Evolutionary conservation across 1,284 basidiomycete species (phyloP), one percentile per base, ranked within the genome.

Genomic region (Marasmius tenuissimus): DNA sequence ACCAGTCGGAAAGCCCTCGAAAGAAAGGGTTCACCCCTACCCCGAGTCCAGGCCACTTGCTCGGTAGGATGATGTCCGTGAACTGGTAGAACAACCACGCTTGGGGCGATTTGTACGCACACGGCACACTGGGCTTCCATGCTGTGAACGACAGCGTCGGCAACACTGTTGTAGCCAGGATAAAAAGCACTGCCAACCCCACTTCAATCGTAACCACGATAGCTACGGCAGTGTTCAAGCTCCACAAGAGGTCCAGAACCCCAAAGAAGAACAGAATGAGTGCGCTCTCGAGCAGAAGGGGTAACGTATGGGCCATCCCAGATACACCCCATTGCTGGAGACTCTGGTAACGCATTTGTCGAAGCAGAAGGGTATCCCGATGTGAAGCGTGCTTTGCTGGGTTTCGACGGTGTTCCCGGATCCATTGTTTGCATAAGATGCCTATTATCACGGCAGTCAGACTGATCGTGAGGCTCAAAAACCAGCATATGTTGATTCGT

Each of bases 361-460:
- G 37, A 37, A 54, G 52, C 16, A 54, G 34, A 54, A 54, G 35
- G 20, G 33, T 34, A 37, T 54, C 52, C 20, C 38, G 35, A n/a
- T 54, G 27, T 6, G 52, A 54, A 4, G 35, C 16, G 16, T 35
- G 38, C 20, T 54, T 35, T 18, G 52, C 18, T 8, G 52, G 52
- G 52, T 38, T 37, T 7, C 52, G 27, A 11, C 52, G 33, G 35
- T 54, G 52, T 54, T 54, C 52, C 16, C 52, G 52, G 7, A 54
- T 54, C 52, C 52, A 54, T 37, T 54, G 52, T 35, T 54, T 54
- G 34, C 52, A 54, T 10, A 54, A 35, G 20, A 54, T 54, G 34
- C 52, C 52, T n/a, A 54, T 37, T 54, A 54, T 11, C 4, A 54
- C 52, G 38, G 52, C 52, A 35, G 52, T 54, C 10, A 54, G 52